Conservation (phyloP, 2,329 filamentous ascomycete genomes). For the Phialophora macrospora region DNA sequence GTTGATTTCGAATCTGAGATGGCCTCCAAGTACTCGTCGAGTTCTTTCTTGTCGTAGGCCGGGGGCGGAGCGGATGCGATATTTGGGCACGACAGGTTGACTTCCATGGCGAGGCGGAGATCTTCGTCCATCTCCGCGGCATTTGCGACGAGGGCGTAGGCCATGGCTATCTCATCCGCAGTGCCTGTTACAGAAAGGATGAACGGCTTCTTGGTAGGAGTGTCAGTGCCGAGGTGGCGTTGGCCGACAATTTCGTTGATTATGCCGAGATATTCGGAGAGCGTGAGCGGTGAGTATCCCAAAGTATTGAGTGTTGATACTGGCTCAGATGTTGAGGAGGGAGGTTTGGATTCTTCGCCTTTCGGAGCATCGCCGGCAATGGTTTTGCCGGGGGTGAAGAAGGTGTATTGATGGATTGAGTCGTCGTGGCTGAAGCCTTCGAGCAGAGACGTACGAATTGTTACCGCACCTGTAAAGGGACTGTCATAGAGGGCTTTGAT, state of each 20-base stretch:
- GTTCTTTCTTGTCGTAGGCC: slow-evolving; percentile 63
- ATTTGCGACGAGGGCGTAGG: slow-evolving; percentile 59
- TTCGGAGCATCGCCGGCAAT: slow-evolving; percentile 24
- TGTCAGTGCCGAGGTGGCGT: slow-evolving; percentile 38
- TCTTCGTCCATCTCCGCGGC: slow-evolving; percentile 46
- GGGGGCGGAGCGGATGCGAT: slow-evolving; percentile 71
- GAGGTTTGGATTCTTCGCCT: slow-evolving; percentile 29
- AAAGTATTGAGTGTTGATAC: slow-evolving; percentile 65
- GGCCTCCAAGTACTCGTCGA: slow-evolving; percentile 61
- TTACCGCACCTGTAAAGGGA: slow-evolving; percentile 72
- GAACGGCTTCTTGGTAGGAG: slow-evolving; percentile 54
- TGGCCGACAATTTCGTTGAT: slow-evolving; percentile 55
- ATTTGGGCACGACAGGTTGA: slow-evolving; percentile 81
- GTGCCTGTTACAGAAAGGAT: slow-evolving; percentile 73
- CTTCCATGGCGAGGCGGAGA: slow-evolving; percentile 69
- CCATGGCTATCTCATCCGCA: slow-evolving; percentile 60
- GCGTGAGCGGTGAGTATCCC: slow-evolving; percentile 71
- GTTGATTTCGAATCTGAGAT: slow-evolving; percentile 48
- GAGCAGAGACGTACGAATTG: slow-evolving; percentile 71
- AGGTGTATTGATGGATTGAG: slow-evolving; percentile 58
- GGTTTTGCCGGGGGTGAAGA: slow-evolving; percentile 35
- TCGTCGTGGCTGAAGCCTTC: slow-evolving; percentile 66
- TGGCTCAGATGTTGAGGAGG: slow-evolving; percentile 24
- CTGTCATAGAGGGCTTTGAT: slow-evolving; percentile 65
- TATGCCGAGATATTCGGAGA: slow-evolving; percentile 64